These are phyloP conservation scores for Medicago ruthenica DNA, from an alignment of 306 rosid genomes.

Conservation along the genomic window DNA sequence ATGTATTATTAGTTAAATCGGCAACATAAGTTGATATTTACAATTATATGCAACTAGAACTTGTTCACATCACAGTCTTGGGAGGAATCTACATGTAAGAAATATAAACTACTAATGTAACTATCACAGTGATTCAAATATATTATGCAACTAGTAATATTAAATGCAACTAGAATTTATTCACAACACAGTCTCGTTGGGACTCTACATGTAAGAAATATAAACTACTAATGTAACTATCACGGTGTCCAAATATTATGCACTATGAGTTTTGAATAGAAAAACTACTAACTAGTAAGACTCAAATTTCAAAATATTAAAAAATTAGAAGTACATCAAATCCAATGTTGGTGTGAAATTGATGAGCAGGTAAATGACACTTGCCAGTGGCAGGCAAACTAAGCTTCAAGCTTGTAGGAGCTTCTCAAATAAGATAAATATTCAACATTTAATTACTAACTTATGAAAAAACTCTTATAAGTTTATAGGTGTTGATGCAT, in stretches of 20 bases:
- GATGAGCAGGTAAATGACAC: slow-evolving; percentile 12
- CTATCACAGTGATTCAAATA: slow-evolving; percentile 13
- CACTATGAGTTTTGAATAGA: slow-evolving; percentile 15
- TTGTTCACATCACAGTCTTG: slow-evolving; percentile 17
- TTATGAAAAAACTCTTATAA: slow-evolving; percentile 1
- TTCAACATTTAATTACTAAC: not conserved
- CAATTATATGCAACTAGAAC: slow-evolving; percentile 14
- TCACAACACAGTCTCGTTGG: slow-evolving; percentile 17
- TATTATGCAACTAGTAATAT: slow-evolving; percentile 17
- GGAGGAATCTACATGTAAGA: slow-evolving; percentile 21
- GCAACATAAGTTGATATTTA: slow-evolving; percentile 25
- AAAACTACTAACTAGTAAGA: slow-evolving; percentile 3
- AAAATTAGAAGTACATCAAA: slow-evolving; percentile 12
- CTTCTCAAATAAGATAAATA: not conserved
- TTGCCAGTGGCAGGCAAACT: slow-evolving; percentile 24
- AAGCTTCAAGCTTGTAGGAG: not conserved
- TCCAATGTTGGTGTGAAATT: not conserved
- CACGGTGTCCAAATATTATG: not conserved
- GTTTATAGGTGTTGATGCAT: not conserved
- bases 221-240: slow-evolving; percentile 28
- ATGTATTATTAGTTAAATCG: slow-evolving; percentile 21
- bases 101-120: slow-evolving; percentile 22
- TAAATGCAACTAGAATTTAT: slow-evolving; percentile 21
- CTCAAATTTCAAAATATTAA: slow-evolving; percentile 29
- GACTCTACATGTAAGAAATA: slow-evolving; percentile 16